Evolutionary conservation across 2,329 filamentous ascomycete species (phyloP).

Genomic region (Amphichorda felina): DNA sequence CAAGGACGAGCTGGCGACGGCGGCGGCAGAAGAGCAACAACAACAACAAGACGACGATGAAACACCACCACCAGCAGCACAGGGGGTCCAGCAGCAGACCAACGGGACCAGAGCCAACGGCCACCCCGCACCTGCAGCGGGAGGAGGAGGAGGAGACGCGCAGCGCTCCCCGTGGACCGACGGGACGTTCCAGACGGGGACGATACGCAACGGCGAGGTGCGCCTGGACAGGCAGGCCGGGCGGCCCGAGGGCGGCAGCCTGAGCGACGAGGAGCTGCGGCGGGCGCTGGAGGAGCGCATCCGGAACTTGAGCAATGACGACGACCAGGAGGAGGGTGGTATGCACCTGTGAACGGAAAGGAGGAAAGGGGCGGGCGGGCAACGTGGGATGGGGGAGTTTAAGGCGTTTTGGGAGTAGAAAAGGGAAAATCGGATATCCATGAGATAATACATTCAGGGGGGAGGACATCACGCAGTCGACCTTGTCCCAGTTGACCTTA

Average conservation of each 20-base stretch:
- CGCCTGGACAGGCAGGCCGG: slow-evolving; percentile 24
- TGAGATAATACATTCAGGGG: too few relatives aligned
- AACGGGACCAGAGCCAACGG: not conserved
- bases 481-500: too few relatives aligned
- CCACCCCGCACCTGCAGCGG: not conserved
- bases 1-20: slow-evolving; percentile 28
- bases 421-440: too few relatives aligned
- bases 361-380: too few relatives aligned
- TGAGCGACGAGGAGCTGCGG: slow-evolving; percentile 48
- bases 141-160: too few relatives aligned
- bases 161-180: slow-evolving; percentile 42
- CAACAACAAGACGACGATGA: not conserved
- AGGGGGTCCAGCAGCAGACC: not conserved
- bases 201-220: slow-evolving; percentile 37
- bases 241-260: slow-evolving; percentile 26
- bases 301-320: slow-evolving; percentile 27
- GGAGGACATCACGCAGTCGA: too few relatives aligned
- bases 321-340: slow-evolving; percentile 38
- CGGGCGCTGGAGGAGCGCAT: slow-evolving; percentile 43
- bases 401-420: too few relatives aligned
- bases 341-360: slow-evolving; percentile 54
- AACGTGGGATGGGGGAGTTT: too few relatives aligned
- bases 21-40: not conserved
- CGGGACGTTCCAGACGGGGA: slow-evolving; percentile 51
- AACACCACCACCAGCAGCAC: not conserved